Evolutionary conservation across 106 monocot genomes (phyloP).

Genomic region (Dactylorhiza incarnata): DNA sequence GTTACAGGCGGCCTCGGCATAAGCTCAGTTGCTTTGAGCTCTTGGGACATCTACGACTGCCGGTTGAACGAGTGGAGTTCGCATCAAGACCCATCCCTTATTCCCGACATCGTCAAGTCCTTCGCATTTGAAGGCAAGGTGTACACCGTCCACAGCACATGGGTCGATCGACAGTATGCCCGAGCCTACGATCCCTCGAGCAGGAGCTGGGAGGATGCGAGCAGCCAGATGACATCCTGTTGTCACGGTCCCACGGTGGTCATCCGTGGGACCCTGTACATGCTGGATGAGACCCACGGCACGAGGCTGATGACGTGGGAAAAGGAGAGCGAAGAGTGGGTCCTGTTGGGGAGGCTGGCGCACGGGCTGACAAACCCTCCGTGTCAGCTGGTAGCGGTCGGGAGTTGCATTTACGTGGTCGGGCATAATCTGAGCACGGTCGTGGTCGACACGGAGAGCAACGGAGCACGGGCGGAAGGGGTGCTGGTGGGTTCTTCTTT

Average conservation of each 20-base stretch:
- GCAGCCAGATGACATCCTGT: slow-evolving; percentile 25
- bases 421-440: slow-evolving; percentile 40
- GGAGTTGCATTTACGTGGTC: slow-evolving; percentile 42
- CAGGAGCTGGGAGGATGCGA: slow-evolving; percentile 17
- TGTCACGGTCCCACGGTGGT: slow-evolving; percentile 37
- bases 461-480: slow-evolving; percentile 21
- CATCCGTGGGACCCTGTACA: slow-evolving; percentile 37
- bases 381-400: slow-evolving; percentile 45
- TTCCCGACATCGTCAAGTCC: slow-evolving; percentile 25
- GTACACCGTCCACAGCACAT: slow-evolving; percentile 34
- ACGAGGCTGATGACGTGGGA: slow-evolving; percentile 42
- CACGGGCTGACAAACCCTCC: slow-evolving; percentile 32
- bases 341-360: slow-evolving; percentile 38
- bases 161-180: slow-evolving; percentile 13
- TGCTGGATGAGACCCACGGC: slow-evolving; percentile 46
- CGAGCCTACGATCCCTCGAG: slow-evolving; percentile 32
- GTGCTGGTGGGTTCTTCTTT: slow-evolving; percentile 37
- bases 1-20: slow-evolving; percentile 25
- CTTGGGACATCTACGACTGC: slow-evolving; percentile 52
- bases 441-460: slow-evolving; percentile 34
- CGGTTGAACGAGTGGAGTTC: slow-evolving; percentile 39
- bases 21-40: slow-evolving; percentile 10
- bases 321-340: slow-evolving; percentile 38
- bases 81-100: slow-evolving; percentile 11
- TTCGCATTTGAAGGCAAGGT: slow-evolving; percentile 31